Conservation (phyloP, 805 yeast species). For the Yamadazyma philogaea region DNA sequence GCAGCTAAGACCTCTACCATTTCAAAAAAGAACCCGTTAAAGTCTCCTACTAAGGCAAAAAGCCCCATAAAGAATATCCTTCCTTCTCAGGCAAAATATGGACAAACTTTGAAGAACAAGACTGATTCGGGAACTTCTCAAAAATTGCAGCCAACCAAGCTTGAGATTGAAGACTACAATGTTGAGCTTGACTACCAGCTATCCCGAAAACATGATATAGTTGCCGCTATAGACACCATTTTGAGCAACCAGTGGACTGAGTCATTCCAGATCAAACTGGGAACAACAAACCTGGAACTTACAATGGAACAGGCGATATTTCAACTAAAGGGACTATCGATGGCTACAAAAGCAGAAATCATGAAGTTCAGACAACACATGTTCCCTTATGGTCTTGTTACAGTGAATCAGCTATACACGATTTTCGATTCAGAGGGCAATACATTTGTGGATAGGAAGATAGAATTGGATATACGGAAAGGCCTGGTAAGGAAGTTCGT, state of each 20-base stretch:
- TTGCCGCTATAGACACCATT: constrained; percentile 31
- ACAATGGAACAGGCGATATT: constrained; percentile 30
- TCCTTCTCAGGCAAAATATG: constrained; percentile 25
- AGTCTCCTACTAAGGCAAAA: constrained; percentile 24
- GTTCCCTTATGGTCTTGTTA: constrained; percentile 39
- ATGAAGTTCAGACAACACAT: constrained; percentile 30
- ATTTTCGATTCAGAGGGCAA: constrained; percentile 42
- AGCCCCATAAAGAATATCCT: constrained; percentile 23
- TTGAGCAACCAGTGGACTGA: constrained; percentile 40
- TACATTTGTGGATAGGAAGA: constrained; percentile 48
- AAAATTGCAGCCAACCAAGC: constrained; percentile 4
- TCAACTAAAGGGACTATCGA: constrained; percentile 31
- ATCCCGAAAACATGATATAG: constrained; percentile 25
- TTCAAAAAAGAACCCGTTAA: constrained; percentile 17
- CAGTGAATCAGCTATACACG: constrained; percentile 49
- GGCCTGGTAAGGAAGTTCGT: constrained; percentile 40
- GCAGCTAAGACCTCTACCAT: constrained; percentile 41
- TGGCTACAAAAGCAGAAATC: constrained; percentile 35
- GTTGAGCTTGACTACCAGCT: constrained; percentile 40
- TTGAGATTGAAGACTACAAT: constrained; percentile 27
- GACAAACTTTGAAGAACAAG: constrained; percentile 13
- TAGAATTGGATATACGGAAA: constrained; percentile 34
- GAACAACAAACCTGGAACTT: constrained; percentile 16
- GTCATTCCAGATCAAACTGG: constrained; percentile 24
- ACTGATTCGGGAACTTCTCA: background rate